Percentiles rank a stretch among this genome's conserved stretches.
Evolutionary conservation across 805 yeast species (phyloP).

Genomic region (Sugiyamaella americana): DNA sequence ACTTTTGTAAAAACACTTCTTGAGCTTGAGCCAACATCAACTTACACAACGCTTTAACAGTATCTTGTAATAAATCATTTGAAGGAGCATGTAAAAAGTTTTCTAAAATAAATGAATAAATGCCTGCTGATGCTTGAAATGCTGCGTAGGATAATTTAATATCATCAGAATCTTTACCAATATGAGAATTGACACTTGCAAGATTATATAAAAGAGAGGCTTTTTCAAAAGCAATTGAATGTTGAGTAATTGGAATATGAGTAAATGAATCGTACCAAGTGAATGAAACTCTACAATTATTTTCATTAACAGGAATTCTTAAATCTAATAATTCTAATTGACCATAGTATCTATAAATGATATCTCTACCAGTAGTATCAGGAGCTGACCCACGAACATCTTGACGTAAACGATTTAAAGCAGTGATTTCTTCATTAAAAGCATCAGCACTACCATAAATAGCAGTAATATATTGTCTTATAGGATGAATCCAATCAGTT

Average conservation of each 20-base stretch:
- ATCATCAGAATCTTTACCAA: slow-evolving; percentile 36
- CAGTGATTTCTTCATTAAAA: slow-evolving; percentile 48
- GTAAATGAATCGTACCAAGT: slow-evolving; percentile 75
- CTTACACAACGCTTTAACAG: slow-evolving; percentile 55
- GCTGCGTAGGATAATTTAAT: slow-evolving; percentile 53
- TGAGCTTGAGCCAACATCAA: slow-evolving; percentile 84
- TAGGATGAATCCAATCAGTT: slow-evolving; percentile 60
- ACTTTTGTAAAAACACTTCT: slow-evolving; percentile 67
- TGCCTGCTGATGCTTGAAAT: slow-evolving; percentile 74
- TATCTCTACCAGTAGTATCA: slow-evolving; percentile 43
- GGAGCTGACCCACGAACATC: slow-evolving; percentile 47
- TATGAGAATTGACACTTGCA: slow-evolving; percentile 54
- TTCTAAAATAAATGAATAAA: slow-evolving; percentile 63
- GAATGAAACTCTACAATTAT: slow-evolving; percentile 54
- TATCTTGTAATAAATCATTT: slow-evolving; percentile 62
- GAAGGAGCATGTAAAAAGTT: slow-evolving; percentile 88
- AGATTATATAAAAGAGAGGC: slow-evolving; percentile 77
- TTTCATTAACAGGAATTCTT: slow-evolving; percentile 61
- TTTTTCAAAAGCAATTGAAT: slow-evolving; percentile 82
- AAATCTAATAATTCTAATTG: slow-evolving; percentile 75
- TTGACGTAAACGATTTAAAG: slow-evolving; percentile 53
- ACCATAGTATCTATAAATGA: slow-evolving; percentile 66
- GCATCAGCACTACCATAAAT: slow-evolving; percentile 59
- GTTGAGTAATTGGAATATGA: slow-evolving; percentile 48
- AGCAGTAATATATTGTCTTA: slow-evolving; percentile 50